These are phyloP conservation scores for Spergularia bocconei DNA, from an alignment of 148 eudicot genomes.

Conservation along the genomic window DNA sequence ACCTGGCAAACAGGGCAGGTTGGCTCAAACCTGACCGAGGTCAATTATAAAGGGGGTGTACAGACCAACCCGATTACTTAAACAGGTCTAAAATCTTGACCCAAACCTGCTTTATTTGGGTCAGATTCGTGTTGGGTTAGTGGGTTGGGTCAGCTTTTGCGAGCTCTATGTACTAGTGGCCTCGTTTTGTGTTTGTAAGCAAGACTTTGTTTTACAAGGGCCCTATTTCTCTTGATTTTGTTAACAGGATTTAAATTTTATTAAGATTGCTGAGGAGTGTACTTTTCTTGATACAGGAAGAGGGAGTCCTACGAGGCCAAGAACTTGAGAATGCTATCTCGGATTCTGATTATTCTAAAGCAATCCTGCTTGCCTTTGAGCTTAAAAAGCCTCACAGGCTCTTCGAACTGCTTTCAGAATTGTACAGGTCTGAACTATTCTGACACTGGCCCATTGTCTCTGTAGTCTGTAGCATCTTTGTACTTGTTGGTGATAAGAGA, in stretches of 20 bases:
- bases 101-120: no score
- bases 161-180: no score
- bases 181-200: not conserved
- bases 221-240: not conserved
- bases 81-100: no score
- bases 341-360: slow-evolving; percentile 81
- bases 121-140: no score
- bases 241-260: not conserved
- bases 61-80: no score
- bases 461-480: not conserved
- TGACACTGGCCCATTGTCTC: not conserved
- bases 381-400: slow-evolving; percentile 92
- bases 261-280: not conserved
- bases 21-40: no score
- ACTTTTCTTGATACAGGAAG: slow-evolving; percentile 63
- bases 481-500: not conserved
- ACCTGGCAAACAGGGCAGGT: no score
- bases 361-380: slow-evolving; percentile 87
- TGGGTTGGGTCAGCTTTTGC: no score
- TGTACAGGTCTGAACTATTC: slow-evolving; percentile 58
- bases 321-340: slow-evolving; percentile 89
- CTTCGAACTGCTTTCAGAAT: slow-evolving; percentile 66
- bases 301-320: slow-evolving; percentile 78
- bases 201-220: not conserved
- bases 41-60: no score